Percentiles rank a stretch among this genome's conserved stretches.
These are phyloP conservation scores for Solanum acaule DNA, from an alignment of 257 asterid species.

Conservation along the genomic window DNA sequence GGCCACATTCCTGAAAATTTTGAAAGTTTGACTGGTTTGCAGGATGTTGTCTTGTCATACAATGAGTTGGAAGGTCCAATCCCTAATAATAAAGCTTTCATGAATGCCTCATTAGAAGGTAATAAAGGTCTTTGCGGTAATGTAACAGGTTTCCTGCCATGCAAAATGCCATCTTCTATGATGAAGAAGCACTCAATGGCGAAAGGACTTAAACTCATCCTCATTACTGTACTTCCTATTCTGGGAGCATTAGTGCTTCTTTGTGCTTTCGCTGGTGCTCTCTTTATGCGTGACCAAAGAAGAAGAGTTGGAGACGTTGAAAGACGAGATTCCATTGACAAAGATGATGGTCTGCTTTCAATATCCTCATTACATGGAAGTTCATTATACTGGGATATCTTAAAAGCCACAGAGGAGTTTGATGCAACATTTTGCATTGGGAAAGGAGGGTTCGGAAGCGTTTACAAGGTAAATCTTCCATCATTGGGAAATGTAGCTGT, in stretches of 20 bases:
- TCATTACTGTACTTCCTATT: background rate
- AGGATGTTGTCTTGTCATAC: background rate
- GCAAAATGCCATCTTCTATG: background rate
- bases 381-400: background rate
- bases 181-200: background rate
- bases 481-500: background rate
- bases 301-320: background rate
- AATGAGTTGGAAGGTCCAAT: background rate
- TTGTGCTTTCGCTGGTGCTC: background rate
- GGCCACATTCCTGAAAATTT: background rate
- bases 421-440: background rate
- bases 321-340: background rate
- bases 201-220: background rate
- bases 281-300: background rate
- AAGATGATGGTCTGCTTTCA: background rate
- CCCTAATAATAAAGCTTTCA: background rate
- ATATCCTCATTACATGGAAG: background rate
- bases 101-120: background rate
- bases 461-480: background rate
- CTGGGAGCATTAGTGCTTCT: background rate
- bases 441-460: background rate
- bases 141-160: background rate
- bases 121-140: background rate
- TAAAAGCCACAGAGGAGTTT: background rate
- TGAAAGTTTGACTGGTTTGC: background rate